Conservation (phyloP, 257 asterid species). For the Fraxinus quadrangulata region DNA sequence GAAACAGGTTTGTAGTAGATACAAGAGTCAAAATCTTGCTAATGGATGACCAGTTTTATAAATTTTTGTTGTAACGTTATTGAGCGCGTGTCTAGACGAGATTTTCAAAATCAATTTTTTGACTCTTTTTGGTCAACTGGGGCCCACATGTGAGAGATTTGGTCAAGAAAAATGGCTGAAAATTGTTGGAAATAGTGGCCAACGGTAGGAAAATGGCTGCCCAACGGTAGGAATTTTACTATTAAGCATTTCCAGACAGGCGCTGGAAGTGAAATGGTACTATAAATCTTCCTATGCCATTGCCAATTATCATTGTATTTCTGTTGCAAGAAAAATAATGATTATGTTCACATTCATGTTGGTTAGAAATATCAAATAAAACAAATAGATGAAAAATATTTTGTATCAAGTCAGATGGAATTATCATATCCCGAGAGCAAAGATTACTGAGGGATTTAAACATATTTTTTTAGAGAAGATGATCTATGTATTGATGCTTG, state of each 20-base stretch:
- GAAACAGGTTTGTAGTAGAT: conserved; percentile 51
- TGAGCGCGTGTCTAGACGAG: no score
- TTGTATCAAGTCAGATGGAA: background rate
- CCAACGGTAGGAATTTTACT: no score
- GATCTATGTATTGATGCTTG: background rate
- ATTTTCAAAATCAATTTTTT: no score
- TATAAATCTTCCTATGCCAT: background rate
- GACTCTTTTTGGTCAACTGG: no score
- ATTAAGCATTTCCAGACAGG: no score
- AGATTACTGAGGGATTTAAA: background rate
- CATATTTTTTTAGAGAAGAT: background rate
- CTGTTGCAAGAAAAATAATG: background rate
- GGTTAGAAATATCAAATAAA: conserved; percentile 13
- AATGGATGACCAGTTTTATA: conserved; percentile 1
- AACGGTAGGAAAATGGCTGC: no score
- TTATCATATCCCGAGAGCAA: background rate
- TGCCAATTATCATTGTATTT: background rate
- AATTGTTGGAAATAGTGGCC: no score
- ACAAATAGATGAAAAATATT: background rate
- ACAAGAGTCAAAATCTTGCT: conserved; percentile 1
- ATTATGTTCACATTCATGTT: background rate
- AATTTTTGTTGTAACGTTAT: background rate
- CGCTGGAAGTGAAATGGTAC: conserved; percentile 18
- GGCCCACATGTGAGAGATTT: no score
- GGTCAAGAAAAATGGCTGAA: no score